Evolutionary conservation across 2,329 filamentous ascomycete species (phyloP).

Genomic region (Monilinia fructicola): DNA sequence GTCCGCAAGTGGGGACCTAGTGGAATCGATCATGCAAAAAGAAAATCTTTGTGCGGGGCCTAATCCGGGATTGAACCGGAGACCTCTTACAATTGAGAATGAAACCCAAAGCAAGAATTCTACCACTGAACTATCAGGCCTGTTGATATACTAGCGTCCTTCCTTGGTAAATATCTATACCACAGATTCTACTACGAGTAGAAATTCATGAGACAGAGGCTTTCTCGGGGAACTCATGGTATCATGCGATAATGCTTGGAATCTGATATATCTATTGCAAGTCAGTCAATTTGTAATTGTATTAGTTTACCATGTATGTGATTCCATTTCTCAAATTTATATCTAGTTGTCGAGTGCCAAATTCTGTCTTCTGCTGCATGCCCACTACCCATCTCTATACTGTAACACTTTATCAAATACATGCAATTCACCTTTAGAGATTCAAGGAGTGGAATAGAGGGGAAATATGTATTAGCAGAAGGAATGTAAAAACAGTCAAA

Average conservation of each 20-base stretch:
- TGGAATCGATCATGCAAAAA: neutral
- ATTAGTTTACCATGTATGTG: no score
- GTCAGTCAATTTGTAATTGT: no score
- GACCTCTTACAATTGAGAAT: conserved; percentile 11
- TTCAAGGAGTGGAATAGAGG: no score
- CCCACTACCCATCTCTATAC: no score
- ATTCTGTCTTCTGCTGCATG: no score
- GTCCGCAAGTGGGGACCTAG: neutral
- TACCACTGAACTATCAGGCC: conserved; percentile 20
- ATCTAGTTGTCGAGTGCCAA: no score
- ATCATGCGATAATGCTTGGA: neutral
- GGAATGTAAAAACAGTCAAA: no score
- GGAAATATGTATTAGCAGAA: no score
- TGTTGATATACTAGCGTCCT: rapidly evolving
- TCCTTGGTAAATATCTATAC: rapidly evolving
- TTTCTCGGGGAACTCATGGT: neutral
- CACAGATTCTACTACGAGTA: neutral
- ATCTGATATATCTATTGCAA: no score
- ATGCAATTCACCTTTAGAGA: no score
- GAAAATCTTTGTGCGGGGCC: rapidly evolving
- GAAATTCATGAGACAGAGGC: neutral
- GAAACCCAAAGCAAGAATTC: conserved; percentile 16
- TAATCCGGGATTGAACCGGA: conserved; percentile 18
- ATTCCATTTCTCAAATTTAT: no score
- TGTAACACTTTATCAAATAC: no score